phyloP scores from a whole-genome alignment of 1,284 basidiomycete genomes.

The Trichosporon ovoides region DNA sequence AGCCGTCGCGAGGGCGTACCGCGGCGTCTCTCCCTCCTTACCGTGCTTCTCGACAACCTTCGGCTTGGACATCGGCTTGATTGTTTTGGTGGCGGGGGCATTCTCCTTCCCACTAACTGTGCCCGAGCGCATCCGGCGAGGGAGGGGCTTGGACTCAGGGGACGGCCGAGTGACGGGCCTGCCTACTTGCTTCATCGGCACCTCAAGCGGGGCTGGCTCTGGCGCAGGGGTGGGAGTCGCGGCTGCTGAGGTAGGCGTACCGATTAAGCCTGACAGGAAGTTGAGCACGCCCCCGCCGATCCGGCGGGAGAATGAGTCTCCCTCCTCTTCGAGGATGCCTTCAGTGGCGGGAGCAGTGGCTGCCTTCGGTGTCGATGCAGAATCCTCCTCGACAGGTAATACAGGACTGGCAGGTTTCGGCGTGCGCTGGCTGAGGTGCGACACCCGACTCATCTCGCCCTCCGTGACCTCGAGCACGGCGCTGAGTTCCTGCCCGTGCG shows the following conservation, averaged over 20 bases:
- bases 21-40: not conserved
- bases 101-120: not conserved
- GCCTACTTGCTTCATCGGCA: not conserved
- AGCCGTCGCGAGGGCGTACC: not conserved
- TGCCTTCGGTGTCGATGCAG: not conserved
- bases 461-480: constrained; percentile 1
- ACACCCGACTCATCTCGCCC: not conserved
- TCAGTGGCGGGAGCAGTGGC: not conserved
- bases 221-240: not conserved
- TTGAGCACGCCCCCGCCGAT: not conserved
- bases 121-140: too few relatives aligned
- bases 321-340: too few relatives aligned
- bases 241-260: not conserved
- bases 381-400: not conserved
- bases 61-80: not conserved
- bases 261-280: constrained; percentile 2
- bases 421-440: not conserved
- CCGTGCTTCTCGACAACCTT: not conserved
- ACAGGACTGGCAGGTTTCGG: not conserved
- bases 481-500: not conserved
- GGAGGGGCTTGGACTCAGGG: not conserved
- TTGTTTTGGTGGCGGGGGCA: not conserved
- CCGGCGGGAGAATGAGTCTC: not conserved
- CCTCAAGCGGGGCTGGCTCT: not conserved
- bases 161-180: too few relatives aligned